Base-by-base conservation (phyloP, 2,329 filamentous ascomycete species). In the Paracamarosporium sp. region DNA sequence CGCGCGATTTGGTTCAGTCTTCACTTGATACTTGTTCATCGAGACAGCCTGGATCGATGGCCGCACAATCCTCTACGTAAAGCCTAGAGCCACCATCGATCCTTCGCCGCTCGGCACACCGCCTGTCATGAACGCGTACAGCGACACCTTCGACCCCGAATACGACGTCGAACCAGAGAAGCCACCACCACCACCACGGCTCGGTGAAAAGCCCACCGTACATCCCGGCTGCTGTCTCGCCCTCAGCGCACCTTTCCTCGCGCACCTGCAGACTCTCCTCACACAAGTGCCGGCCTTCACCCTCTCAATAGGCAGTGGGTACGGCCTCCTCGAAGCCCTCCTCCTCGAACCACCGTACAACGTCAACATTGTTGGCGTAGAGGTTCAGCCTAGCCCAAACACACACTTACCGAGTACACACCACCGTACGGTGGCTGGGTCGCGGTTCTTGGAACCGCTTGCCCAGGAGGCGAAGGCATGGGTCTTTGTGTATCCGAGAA, bases 401-500 rank as follows among this genome's bases (percentile, higher is more conserved):
- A 73, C 70, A 20, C 81, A 82, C 60, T 71, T 86, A 5, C 73
- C 78, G 1, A 67, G 72, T 20, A 59, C 78, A 13, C 65, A 76
- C 13, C 75, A 83, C 63, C 67, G 79, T 41, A 63, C 74, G 8
- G 83, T 85, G 5, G 55, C 69, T 7, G 80, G 80, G 1, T 79
- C 81, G 0, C 79, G 79, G 65, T 78, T 76, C 30, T 62, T 83
- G 8, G 77, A 78, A 51, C 54, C 75, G 1, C 70, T 79, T 11
- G 81, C 81, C 3, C 59, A 69, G 5, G 61, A 78, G n/a, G 81
- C 81, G 8, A 57, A 63, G 1, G 74, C 72, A n/a, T 80, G 83
- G 79, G 69, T 85, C 57, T 85, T 86, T 69, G 80, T 85, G 25
- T 86, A 85, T 62, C 83, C 83, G 1, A 78, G 82, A 13, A 73